These are phyloP conservation scores for Cordyceps cicadae DNA, from an alignment of 2,329 filamentous ascomycete genomes.

Conservation along the genomic window DNA sequence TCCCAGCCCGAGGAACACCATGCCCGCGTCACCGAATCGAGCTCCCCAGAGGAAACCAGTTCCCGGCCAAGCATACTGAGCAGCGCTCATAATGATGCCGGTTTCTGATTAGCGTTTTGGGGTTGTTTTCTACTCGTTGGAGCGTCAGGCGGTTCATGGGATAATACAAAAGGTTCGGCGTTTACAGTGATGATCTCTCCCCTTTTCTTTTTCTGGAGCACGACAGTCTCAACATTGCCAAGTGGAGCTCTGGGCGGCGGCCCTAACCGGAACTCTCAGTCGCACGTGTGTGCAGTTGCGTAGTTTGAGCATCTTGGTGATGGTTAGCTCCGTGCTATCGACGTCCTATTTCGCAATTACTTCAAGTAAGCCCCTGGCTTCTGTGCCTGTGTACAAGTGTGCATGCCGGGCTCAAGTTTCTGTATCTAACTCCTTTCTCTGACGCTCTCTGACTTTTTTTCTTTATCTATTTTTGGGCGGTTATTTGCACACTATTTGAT, in stretches of 20 bases:
- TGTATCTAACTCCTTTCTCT: slow-evolving; percentile 14
- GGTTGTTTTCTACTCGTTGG: background rate
- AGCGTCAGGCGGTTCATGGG: slow-evolving; percentile 1
- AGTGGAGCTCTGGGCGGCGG: background rate
- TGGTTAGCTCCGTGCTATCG: background rate
- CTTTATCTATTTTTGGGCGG: background rate
- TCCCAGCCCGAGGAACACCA: slow-evolving; percentile 37
- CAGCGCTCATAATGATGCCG: slow-evolving; percentile 1
- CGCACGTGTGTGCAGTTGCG: background rate
- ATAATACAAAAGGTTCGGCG: slow-evolving; percentile 19
- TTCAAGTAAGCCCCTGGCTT: slow-evolving; percentile 21
- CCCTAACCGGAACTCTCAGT: slow-evolving; percentile 17
- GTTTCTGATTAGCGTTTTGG: slow-evolving; percentile 6
- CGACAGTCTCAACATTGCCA: background rate
- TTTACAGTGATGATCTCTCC: slow-evolving; percentile 11
- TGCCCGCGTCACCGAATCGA: slow-evolving; percentile 23
- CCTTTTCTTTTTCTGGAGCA: slow-evolving; percentile 10
- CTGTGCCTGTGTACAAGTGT: background rate
- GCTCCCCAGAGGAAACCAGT: slow-evolving; percentile 40
- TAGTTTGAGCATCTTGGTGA: background rate
- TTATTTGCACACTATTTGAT: slow-evolving; percentile 4
- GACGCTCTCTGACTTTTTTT: background rate
- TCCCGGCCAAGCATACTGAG: slow-evolving; percentile 44
- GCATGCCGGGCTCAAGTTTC: background rate
- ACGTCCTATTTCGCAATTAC: slow-evolving; percentile 9